phyloP scores from a whole-genome alignment of 768 basidiomycete species.

The Suillus weaverae region DNA sequence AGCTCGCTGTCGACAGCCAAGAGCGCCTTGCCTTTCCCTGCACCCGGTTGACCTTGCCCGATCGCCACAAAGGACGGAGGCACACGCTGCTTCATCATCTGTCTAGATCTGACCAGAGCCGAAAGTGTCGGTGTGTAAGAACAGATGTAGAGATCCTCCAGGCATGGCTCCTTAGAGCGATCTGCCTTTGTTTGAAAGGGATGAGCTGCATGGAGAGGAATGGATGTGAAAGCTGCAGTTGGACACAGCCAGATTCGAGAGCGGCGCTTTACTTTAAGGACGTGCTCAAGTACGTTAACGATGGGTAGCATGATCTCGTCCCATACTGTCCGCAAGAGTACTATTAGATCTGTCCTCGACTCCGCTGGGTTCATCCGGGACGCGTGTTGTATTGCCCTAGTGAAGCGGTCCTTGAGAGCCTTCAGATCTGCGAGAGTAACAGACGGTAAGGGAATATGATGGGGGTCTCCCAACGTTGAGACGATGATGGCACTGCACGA shows the following conservation, averaged over 20 bases:
- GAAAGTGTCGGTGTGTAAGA: conserved; percentile 14
- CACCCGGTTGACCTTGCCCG: conserved; percentile 3
- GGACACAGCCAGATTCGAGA: conserved; percentile 15
- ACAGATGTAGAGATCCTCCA: conserved; percentile 8
- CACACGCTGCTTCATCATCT: background rate
- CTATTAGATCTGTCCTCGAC: conserved; percentile 5
- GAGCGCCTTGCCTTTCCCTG: background rate
- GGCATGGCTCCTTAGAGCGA: background rate
- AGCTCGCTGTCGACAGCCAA: conserved; percentile 6
- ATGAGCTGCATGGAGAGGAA: conserved; percentile 25
- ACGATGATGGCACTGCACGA: conserved; percentile 18
- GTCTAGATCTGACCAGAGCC: conserved; percentile 12
- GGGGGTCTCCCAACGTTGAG: background rate
- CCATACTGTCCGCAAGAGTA: conserved; percentile 1
- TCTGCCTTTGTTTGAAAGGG: conserved; percentile 18
- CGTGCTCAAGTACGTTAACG: background rate
- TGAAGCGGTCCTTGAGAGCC: conserved; percentile 12
- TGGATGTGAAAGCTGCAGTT: conserved; percentile 5
- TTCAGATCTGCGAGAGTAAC: conserved; percentile 16
- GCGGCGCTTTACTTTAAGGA: background rate
- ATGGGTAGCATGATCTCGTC: conserved; percentile 1
- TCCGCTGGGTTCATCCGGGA: conserved; percentile 16
- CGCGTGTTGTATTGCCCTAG: conserved; percentile 9
- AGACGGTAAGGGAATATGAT: conserved; percentile 18
- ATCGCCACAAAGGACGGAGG: conserved; percentile 1